Evolutionary conservation across 805 yeast species (phyloP).

Genomic region (Candida ortonii): DNA sequence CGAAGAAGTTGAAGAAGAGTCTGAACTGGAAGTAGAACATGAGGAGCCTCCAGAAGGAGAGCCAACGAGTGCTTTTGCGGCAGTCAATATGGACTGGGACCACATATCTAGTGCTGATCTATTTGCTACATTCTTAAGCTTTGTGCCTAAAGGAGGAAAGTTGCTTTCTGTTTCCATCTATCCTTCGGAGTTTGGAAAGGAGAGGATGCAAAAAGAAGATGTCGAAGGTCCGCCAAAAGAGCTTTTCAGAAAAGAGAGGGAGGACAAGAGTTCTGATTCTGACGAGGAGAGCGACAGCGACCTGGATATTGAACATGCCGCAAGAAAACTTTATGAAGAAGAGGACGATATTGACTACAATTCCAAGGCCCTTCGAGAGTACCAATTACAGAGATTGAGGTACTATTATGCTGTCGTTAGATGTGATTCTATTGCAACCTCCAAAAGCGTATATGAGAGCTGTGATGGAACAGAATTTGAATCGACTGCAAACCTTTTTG

Average conservation of each 20-base stretch:
- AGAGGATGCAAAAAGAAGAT: conserved; percentile 86
- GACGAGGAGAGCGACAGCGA: conserved; percentile 40
- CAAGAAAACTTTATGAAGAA: conserved; percentile 73
- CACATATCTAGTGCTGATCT: conserved; percentile 83
- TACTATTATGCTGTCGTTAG: conserved; percentile 89
- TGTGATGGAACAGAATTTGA: conserved; percentile 97
- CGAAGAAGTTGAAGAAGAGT: conserved; percentile 37
- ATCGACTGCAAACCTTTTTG: conserved; percentile 92
- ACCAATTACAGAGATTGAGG: conserved; percentile 88
- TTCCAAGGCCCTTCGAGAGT: conserved; percentile 76
- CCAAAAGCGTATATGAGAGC: conserved; percentile 71
- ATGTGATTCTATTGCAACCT: conserved; percentile 72
- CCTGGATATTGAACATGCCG: conserved; percentile 51
- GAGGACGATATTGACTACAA: conserved; percentile 83
- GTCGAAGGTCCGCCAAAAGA: conserved; percentile 90
- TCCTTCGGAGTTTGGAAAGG: conserved; percentile 92
- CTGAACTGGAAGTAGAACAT: conserved; percentile 54
- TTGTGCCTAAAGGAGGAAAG: conserved; percentile 72
- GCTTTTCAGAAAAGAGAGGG: conserved; percentile 54
- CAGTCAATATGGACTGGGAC: conserved; percentile 97
- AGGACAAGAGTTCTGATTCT: conserved; percentile 36
- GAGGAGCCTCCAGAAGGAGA: conserved; percentile 81
- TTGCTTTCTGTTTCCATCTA: conserved; percentile 68
- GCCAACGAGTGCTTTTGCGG: conserved; percentile 79
- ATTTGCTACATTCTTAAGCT: conserved; percentile 83